These are phyloP conservation scores for Magnusiomyces paraingens DNA, from an alignment of 1,139 yeast species.

Conservation along the genomic window DNA sequence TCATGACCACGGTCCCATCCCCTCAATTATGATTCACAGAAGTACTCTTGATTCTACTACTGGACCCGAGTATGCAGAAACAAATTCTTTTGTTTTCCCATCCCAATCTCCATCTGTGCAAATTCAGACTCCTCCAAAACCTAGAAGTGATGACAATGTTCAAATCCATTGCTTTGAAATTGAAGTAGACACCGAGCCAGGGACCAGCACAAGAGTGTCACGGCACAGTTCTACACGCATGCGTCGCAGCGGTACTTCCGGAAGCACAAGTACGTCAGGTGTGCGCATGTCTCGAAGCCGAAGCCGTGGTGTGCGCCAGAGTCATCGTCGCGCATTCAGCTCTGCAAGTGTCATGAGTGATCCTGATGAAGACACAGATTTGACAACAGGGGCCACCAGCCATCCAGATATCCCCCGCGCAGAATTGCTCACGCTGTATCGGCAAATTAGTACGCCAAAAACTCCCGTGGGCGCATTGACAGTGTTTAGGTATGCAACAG, in stretches of 20 bases:
- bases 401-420: background rate
- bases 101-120: background rate
- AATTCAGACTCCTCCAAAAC: background rate
- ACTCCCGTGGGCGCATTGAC: constrained; percentile 18
- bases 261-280: background rate
- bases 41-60: background rate
- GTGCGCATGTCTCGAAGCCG: background rate
- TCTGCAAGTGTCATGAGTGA: background rate
- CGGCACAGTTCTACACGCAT: background rate
- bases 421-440: background rate
- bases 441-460: background rate
- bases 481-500: constrained; percentile 34
- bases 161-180: constrained; percentile 4
- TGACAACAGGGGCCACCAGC: background rate
- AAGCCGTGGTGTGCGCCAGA: background rate
- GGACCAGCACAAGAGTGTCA: background rate
- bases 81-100: background rate
- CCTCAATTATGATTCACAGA: background rate
- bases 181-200: background rate
- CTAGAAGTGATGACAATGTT: background rate
- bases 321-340: constrained; percentile 5
- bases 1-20: background rate
- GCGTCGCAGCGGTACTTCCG: background rate
- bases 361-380: background rate
- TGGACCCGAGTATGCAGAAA: background rate